Percentiles rank a stretch among this genome's conserved stretches.
phyloP scores from a whole-genome alignment of 2,329 filamentous ascomycete genomes.

The Ustulina deusta region DNA sequence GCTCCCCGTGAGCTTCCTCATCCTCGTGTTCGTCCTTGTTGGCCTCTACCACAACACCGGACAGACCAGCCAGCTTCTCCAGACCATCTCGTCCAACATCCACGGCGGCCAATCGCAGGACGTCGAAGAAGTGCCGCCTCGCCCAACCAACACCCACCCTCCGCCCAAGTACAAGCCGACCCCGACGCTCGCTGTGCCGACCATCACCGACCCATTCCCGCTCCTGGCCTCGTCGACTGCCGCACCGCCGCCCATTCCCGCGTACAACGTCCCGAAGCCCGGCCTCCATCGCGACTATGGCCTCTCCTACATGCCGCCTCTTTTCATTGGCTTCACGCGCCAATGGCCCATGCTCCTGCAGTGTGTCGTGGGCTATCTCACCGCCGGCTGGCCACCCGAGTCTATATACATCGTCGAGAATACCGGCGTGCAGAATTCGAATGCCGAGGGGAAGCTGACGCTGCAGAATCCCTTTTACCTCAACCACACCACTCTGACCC shows the following conservation, averaged over 20 bases:
- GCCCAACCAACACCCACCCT: slow-evolving; percentile 44
- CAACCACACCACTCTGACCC: slow-evolving; percentile 55
- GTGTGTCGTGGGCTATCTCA: slow-evolving; percentile 60
- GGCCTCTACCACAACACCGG: slow-evolving; percentile 39
- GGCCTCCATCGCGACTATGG: slow-evolving; percentile 52
- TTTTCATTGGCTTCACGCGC: slow-evolving; percentile 63
- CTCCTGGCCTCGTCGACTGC: slow-evolving; percentile 43
- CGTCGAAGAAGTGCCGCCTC: slow-evolving; percentile 28
- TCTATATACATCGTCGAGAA: slow-evolving; percentile 64
- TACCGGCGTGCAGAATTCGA: slow-evolving; percentile 60
- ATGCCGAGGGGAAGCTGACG: slow-evolving; percentile 54
- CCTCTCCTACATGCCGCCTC: slow-evolving; percentile 53
- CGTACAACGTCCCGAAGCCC: slow-evolving; percentile 52
- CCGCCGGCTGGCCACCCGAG: slow-evolving; percentile 61
- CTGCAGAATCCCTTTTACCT: slow-evolving; percentile 62
- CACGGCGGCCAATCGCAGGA: slow-evolving; percentile 34
- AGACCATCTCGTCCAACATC: slow-evolving; percentile 41
- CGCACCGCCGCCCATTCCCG: slow-evolving; percentile 50
- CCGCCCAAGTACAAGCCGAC: slow-evolving; percentile 49
- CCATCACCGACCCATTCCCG: slow-evolving; percentile 46
- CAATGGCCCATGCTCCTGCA: slow-evolving; percentile 62
- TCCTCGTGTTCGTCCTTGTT: slow-evolving; percentile 39
- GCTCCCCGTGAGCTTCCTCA: slow-evolving; percentile 41
- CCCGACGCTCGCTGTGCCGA: slow-evolving; percentile 39
- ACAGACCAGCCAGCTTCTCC: slow-evolving; percentile 40